Base-by-base conservation (phyloP, 306 rosid species). In the Fagus crenata region DNA sequence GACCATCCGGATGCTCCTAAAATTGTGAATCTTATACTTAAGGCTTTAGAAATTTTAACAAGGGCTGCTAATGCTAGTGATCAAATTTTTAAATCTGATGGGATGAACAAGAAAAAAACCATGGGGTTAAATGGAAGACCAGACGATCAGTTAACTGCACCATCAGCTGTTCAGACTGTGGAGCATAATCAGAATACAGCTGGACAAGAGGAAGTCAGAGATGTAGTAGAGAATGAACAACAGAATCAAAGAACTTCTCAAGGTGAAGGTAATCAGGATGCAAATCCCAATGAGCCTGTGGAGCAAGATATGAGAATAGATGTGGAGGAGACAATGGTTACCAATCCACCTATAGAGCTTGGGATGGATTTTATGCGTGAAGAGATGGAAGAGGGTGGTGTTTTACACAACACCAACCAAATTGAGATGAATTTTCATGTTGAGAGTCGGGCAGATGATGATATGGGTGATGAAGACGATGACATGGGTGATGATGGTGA, bases 1-100 rank as follows among this genome's bases (percentile, higher is more conserved):
- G 99, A 96, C 82, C 98, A 96, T 86, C 97, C 99, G 32, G 98
- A 96, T 78, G 93, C 97, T 75, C 93, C 96, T 71, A 96, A 96
- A 88, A 83, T 88, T 84, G 98, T 86, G 69, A 96, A 89, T 87
- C 92, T 92, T 74, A 86, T 93, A 80, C 92, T 96, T 41, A 93
- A 96, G 86, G 90, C 92, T 67, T 85, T 96, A 53, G 99, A 96
- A 83, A 88, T 93, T 83, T 89, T 96, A 51, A 92, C 99, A 40
- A 86, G 93, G 84, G 99, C 97, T 77, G 99, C 99, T 68, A 95
- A 95, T 90, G 93, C 96, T 61, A 90, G 89, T 80, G 99, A 92
- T 42, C 97, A 89, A 67, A 82, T 87, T 75, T 82, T 92, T 46
- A 95, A 92, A 86, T 80, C 97, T 82, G 97, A 92, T 71, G 96